phyloP scores from a whole-genome alignment of 495 filamentous ascomycete genomes.

The Aspergillus mulundensis region DNA sequence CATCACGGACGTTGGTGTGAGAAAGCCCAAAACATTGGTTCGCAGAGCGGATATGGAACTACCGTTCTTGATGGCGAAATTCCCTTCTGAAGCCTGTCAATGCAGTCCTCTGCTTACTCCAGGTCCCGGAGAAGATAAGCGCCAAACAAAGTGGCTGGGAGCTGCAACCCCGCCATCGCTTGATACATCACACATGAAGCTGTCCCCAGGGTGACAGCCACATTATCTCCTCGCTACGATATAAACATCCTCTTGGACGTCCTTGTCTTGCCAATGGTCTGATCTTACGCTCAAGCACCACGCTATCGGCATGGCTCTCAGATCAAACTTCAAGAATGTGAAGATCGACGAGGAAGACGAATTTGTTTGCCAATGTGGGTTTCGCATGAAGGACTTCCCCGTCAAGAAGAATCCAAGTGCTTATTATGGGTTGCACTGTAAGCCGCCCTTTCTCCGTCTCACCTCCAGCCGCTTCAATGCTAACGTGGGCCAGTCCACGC shows the following conservation, averaged over 20 bases:
- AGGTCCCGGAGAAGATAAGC: background rate
- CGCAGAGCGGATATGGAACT: too few species aligned
- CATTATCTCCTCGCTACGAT: background rate
- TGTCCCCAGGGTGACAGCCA: background rate
- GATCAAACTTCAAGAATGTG: constrained; percentile 6
- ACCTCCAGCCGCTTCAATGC: background rate
- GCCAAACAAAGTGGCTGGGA: constrained; percentile 1
- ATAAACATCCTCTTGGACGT: too few species aligned
- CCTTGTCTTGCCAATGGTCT: too few species aligned
- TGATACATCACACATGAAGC: background rate
- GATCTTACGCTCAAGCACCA: background rate
- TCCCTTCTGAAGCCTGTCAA: too few species aligned
- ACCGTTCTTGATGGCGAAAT: too few species aligned
- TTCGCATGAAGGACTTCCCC: background rate
- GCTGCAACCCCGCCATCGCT: background rate
- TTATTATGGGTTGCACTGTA: constrained; percentile 8
- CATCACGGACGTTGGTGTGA: too few species aligned
- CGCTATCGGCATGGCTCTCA: background rate
- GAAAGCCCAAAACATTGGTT: too few species aligned
- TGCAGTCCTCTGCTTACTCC: too few species aligned
- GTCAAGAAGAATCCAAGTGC: background rate
- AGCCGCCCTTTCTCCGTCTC: background rate
- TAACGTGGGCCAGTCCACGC: background rate
- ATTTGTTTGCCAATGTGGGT: constrained; percentile 7
- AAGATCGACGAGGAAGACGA: constrained; percentile 2